These are phyloP conservation scores for Cercophora newfieldiana DNA, from an alignment of 495 filamentous ascomycete species.

Conservation along the genomic window DNA sequence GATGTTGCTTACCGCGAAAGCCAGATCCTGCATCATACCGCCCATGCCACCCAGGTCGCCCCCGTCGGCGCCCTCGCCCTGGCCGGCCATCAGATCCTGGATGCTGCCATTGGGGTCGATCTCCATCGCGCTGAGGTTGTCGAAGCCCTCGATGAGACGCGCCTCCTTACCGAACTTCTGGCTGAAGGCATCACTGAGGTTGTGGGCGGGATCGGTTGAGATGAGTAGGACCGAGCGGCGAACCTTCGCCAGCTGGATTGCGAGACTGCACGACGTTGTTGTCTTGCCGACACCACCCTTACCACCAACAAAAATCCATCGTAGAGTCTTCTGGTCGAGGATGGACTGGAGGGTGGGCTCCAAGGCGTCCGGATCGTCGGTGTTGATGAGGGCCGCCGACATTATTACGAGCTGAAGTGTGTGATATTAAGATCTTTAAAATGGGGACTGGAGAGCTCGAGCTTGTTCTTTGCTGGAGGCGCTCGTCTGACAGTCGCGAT, in stretches of 20 bases:
- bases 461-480: neutral
- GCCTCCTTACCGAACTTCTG: constrained; percentile 99
- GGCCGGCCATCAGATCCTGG: constrained; percentile 84
- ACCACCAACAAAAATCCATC: constrained; percentile 99
- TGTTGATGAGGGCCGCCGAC: constrained; percentile 65
- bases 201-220: constrained; percentile 98
- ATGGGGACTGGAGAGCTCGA: neutral
- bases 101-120: constrained; percentile 99
- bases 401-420: constrained; percentile 34
- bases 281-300: constrained; percentile 99
- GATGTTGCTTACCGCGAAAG: constrained; percentile 54
- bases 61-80: constrained; percentile 62
- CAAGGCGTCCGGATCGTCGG: constrained; percentile 69
- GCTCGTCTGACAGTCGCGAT: neutral
- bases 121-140: constrained; percentile 97
- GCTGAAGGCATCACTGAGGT: constrained; percentile 95
- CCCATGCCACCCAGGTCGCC: constrained; percentile 65
- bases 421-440: neutral
- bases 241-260: constrained; percentile 95
- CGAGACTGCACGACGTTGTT: constrained; percentile 95
- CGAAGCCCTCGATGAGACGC: constrained; percentile 84
- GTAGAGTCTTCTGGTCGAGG: constrained; percentile 87
- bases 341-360: constrained; percentile 94
- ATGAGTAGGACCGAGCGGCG: constrained; percentile 95
- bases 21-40: constrained; percentile 66